A percentile compares a stretch with the other conserved stretches of the same genome.
phyloP scores from a whole-genome alignment of 2,329 filamentous ascomycete genomes.

The Talaromyces amestolkiae region DNA sequence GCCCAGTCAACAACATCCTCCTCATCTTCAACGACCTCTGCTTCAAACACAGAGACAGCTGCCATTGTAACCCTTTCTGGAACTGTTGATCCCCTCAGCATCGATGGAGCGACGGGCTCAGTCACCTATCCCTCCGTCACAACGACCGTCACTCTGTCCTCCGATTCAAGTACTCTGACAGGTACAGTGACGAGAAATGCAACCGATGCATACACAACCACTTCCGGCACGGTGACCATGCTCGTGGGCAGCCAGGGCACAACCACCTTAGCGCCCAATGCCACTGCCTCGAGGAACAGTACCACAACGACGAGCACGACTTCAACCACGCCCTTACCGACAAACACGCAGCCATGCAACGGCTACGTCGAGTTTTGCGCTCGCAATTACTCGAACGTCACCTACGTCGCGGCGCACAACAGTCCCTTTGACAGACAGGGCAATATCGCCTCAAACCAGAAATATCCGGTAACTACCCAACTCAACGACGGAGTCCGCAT shows the following conservation, averaged over 20 bases:
- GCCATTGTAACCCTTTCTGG: constrained; percentile 26
- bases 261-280: constrained; percentile 48
- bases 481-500: constrained; percentile 69
- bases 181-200: constrained; percentile 25
- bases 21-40: constrained; percentile 3
- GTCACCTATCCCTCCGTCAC: constrained; percentile 40
- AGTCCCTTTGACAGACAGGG: constrained; percentile 70
- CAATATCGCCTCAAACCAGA: constrained; percentile 75
- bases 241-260: constrained; percentile 38
- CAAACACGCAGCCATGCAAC: constrained; percentile 78
- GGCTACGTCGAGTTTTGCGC: constrained; percentile 72
- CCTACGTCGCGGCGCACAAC: constrained; percentile 75
- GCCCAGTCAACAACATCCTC: constrained; percentile 8
- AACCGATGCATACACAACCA: constrained; percentile 32
- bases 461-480: constrained; percentile 64
- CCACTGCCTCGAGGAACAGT: constrained; percentile 37
- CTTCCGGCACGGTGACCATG: constrained; percentile 39
- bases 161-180: constrained; percentile 18
- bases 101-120: constrained; percentile 33
- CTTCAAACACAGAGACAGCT: constrained; percentile 8
- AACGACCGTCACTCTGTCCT: constrained; percentile 31
- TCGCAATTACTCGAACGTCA: constrained; percentile 78
- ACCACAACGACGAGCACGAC: constrained; percentile 42
- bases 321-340: constrained; percentile 47
- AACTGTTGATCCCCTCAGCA: constrained; percentile 26